These are phyloP conservation scores for Lagenidium sp. DNA, from an alignment of 352 stramenopile genomes.

Conservation along the genomic window DNA sequence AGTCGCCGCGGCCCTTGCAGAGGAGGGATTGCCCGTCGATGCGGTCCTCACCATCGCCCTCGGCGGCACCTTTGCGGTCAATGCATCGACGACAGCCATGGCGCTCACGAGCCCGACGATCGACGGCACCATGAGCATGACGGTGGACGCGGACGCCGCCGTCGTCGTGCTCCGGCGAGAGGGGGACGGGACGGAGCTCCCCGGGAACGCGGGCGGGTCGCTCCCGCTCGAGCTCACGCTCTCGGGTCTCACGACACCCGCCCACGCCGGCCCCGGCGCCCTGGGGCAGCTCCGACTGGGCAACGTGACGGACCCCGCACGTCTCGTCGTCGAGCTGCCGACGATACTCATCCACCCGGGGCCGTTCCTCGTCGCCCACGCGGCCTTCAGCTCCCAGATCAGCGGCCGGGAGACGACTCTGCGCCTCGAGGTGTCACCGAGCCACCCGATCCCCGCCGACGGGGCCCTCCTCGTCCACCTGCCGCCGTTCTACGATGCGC, in stretches of 20 bases:
- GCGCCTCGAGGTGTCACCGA: slow-evolving; percentile 17
- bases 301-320: slow-evolving; percentile 3
- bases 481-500: slow-evolving; percentile 31
- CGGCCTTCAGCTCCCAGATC: slow-evolving; percentile 14
- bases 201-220: neutral
- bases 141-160: neutral
- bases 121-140: slow-evolving; percentile 4
- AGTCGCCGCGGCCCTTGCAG: slow-evolving; percentile 4
- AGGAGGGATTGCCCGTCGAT: slow-evolving; percentile 4
- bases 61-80: neutral
- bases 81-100: slow-evolving; percentile 1
- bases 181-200: too few species aligned
- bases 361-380: slow-evolving; percentile 13
- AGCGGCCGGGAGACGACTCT: slow-evolving; percentile 30
- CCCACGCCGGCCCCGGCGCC: slow-evolving; percentile 8
- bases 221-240: neutral
- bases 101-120: slow-evolving; percentile 7
- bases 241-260: slow-evolving; percentile 1
- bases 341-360: slow-evolving; percentile 27
- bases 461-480: slow-evolving; percentile 35
- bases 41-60: slow-evolving; percentile 8
- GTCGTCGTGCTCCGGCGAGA: neutral
- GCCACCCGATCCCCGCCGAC: slow-evolving; percentile 23
- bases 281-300: slow-evolving; percentile 22
- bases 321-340: slow-evolving; percentile 4